Base-by-base conservation (phyloP, 805 yeast species). In the Cyberlindnera maclurae region DNA sequence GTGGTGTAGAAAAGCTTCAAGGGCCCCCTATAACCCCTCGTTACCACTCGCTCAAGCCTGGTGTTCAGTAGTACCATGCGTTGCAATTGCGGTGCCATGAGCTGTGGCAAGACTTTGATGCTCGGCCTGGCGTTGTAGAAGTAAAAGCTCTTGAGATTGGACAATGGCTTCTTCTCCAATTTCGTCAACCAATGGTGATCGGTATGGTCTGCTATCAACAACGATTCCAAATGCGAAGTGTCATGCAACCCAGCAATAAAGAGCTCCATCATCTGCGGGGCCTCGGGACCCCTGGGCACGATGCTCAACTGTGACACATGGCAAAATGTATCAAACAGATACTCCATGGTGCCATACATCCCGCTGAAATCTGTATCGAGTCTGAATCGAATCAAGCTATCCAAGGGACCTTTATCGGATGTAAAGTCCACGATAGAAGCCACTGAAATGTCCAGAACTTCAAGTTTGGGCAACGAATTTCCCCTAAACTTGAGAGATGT, bases 291-390 rank as follows among this genome's bases (percentile, higher is more conserved):
- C 9, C 17, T 17, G 5, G 36, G 36, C 15, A 31, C 30, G 20
- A 31, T 18, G 12, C 27, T 16, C 10, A 43, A 22, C n/a, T 38
- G 12, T 15, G 31, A 20, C 5, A 38, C 34, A 5, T 16, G 18
- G 2, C 18, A 18, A 10, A 43, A 15, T 4, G 34, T 24, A 12
- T 43, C 42, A 13, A 35, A 29, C 12, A 43, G 28, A 12, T 33
- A 34, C 22, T 29, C 39, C 34, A 35, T 30, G 12, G 37, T 38
- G 12, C 42, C 40, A 13, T 31, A 18, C 33, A 40, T 13, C 15
- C 18, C 31, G 4, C 31, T 22, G 12, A 38, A n/a, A 31, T 44
- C 44, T 16, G 41, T 22, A 31, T 44, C 47, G 16, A 44, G 20
- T 20, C 43, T 34, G 24, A 43, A 37, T 11, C 31, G 22, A 3